A percentile compares a stretch with the other conserved stretches of the same genome.
Evolutionary conservation across 257 asterid genomes (phyloP).

Genomic region (Solanum etuberosum): DNA sequence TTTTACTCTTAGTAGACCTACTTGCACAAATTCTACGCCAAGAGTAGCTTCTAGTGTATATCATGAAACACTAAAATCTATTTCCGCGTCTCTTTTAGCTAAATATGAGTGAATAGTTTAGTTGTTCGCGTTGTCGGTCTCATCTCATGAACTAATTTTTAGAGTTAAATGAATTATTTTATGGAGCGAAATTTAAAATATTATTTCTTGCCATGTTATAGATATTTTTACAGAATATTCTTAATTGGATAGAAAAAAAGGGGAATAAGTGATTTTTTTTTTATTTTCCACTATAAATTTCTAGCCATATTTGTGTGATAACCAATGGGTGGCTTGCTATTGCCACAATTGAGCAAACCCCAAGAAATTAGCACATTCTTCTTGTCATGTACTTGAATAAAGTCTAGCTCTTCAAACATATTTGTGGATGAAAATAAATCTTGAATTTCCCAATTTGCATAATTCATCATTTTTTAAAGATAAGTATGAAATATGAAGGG

Average conservation of each 20-base stretch:
- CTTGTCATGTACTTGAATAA: not conserved
- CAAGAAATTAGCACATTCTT: not conserved
- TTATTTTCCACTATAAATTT: not conserved
- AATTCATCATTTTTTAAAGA: not conserved
- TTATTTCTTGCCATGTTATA: not conserved
- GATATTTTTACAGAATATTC: not conserved
- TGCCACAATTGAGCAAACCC: slow-evolving; percentile 18
- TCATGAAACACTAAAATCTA: not conserved
- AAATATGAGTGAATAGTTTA: not conserved
- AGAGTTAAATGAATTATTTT: not conserved
- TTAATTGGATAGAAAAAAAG: not conserved
- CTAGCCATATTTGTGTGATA: slow-evolving; percentile 27
- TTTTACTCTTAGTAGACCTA: not conserved
- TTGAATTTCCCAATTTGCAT: not conserved
- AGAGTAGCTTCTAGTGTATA: not conserved
- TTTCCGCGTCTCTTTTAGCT: too few species aligned
- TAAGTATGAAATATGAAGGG: not conserved
- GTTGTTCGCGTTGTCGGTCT: not conserved
- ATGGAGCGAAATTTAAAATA: rapidly evolving
- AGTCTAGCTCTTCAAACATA: not conserved
- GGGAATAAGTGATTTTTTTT: not conserved
- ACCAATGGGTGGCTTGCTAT: slow-evolving; percentile 36
- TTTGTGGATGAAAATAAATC: not conserved
- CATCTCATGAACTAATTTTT: not conserved
- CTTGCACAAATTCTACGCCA: not conserved